Percentiles rank a stretch among this genome's conserved stretches.
Conservation (phyloP, 192 early-diverging fungal species). For the Gigaspora rosea region DNA sequence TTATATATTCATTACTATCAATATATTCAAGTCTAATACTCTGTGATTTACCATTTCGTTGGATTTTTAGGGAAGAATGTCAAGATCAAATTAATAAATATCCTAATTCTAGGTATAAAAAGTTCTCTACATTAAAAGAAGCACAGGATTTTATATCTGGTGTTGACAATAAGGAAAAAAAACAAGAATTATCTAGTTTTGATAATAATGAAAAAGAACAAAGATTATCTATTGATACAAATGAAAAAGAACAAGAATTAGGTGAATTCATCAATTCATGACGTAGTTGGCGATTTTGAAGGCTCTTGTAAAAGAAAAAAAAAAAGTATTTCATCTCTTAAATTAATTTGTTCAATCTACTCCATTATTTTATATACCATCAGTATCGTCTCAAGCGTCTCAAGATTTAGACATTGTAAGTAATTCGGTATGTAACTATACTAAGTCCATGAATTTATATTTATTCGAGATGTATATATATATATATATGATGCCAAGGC, state of each 20-base stretch:
- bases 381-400: too few species aligned
- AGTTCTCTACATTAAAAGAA: conserved; percentile 2
- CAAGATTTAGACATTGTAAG: too few species aligned
- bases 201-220: neutral
- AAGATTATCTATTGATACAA: neutral
- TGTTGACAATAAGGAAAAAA: neutral
- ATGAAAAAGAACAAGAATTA: neutral
- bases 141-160: neutral
- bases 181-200: neutral
- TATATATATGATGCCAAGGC: neutral
- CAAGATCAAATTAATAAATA: conserved; percentile 1
- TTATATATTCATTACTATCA: neutral
- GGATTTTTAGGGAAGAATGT: conserved; percentile 16
- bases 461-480: neutral
- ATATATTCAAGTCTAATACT: neutral
- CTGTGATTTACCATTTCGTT: neutral
- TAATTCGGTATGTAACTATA: too few species aligned
- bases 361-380: too few species aligned
- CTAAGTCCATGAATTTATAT: neutral
- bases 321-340: too few species aligned
- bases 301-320: too few species aligned
- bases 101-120: conserved; percentile 19
- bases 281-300: neutral
- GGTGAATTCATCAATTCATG: neutral
- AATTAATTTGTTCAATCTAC: too few species aligned